Percentiles rank a stretch among this genome's conserved stretches.
These are phyloP conservation scores for Microdochium paspali DNA, from an alignment of 2,329 filamentous ascomycete genomes.

Conservation along the genomic window DNA sequence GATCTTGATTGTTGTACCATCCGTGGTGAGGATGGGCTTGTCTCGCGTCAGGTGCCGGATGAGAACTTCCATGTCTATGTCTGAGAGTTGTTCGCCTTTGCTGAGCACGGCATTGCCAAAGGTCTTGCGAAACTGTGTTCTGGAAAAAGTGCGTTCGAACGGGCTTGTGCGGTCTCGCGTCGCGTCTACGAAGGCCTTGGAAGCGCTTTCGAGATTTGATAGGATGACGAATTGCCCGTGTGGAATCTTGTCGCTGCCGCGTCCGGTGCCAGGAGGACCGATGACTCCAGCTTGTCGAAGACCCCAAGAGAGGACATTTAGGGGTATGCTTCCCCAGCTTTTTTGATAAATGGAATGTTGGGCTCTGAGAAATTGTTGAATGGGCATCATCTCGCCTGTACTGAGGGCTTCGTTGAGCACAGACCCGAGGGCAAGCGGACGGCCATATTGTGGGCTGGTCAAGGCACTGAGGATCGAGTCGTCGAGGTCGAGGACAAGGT, in stretches of 20 bases:
- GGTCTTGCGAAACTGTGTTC: constrained; percentile 50
- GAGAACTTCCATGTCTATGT: constrained; percentile 60
- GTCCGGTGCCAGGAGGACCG: constrained; percentile 20
- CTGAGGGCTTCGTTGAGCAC: constrained; percentile 68
- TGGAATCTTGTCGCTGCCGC: constrained; percentile 40
- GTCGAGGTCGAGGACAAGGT: constrained; percentile 43
- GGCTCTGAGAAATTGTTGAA: constrained; percentile 56
- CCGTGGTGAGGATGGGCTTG: constrained; percentile 46
- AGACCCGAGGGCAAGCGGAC: constrained; percentile 69
- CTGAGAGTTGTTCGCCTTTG: constrained; percentile 39
- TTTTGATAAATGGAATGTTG: constrained; percentile 63
- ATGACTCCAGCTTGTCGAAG: constrained; percentile 57
- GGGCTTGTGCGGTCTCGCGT: constrained; percentile 32
- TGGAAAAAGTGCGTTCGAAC: constrained; percentile 60
- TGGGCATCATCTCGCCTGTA: constrained; percentile 58
- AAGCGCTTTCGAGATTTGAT: constrained; percentile 49
- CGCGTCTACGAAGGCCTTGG: constrained; percentile 40
- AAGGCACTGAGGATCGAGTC: constrained; percentile 61
- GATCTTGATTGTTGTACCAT: constrained; percentile 68
- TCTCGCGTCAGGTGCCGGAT: constrained; percentile 62
- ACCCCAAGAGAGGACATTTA: constrained; percentile 67
- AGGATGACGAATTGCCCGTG: constrained; percentile 57
- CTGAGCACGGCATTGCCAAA: constrained; percentile 44
- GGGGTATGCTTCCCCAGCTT: constrained; percentile 60
- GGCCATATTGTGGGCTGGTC: constrained; percentile 68